phyloP scores from a whole-genome alignment of 345 rosid species.

The Mangifera indica region DNA sequence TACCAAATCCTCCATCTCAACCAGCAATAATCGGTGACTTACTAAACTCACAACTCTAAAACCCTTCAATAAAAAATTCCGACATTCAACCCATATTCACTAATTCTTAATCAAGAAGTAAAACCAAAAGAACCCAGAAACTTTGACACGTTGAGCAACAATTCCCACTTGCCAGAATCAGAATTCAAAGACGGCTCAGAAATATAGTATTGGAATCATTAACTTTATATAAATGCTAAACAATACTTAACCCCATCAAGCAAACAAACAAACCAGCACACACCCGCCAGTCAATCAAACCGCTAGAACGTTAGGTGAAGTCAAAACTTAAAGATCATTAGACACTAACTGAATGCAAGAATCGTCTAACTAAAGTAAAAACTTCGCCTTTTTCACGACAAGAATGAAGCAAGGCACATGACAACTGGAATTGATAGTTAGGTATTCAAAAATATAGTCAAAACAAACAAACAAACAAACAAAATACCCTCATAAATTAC shows the following conservation, averaged over 20 bases:
- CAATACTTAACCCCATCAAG: not conserved
- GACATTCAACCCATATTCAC: not conserved
- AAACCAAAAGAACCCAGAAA: conserved; percentile 6
- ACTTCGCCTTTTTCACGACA: not conserved
- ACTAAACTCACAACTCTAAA: conserved; percentile 10
- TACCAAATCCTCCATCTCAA: conserved; percentile 5
- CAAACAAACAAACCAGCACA: conserved; percentile 3
- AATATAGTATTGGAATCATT: not conserved
- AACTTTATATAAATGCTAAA: not conserved
- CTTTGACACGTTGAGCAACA: not conserved
- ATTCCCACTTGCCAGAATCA: not conserved
- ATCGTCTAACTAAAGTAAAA: not conserved
- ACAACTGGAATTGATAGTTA: not conserved
- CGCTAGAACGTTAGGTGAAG: not conserved
- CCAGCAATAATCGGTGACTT: conserved; percentile 1
- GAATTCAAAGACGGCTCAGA: not conserved
- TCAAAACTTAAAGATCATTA: not conserved
- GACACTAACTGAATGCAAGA: not conserved
- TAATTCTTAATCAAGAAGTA: conserved; percentile 9
- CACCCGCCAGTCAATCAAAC: conserved; percentile 8
- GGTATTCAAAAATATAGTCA: not conserved
- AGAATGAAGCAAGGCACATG: not conserved
- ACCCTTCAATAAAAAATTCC: conserved; percentile 7
- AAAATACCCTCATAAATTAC: too few species aligned
- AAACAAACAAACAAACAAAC: too few species aligned